Conservation (phyloP, 176 grass and related monocot genomes). For the Canna indica region DNA sequence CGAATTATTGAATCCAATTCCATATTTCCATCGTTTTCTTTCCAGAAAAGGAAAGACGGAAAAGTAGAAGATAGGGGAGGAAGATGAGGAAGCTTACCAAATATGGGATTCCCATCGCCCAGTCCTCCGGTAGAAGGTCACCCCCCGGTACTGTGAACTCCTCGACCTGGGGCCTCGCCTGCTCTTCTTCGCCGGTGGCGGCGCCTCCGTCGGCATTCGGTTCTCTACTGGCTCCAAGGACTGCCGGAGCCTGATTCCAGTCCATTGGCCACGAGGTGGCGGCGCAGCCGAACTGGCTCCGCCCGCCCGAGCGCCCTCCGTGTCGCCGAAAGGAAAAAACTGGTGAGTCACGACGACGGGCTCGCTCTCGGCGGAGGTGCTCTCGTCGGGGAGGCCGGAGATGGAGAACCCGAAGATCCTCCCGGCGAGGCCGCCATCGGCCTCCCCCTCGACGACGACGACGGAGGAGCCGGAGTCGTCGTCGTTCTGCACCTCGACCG, state of each 20-base stretch:
- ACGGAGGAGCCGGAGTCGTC: constrained; percentile 4
- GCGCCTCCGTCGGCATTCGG: constrained; percentile 3
- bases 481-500: background rate
- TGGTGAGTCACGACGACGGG: constrained; percentile 34
- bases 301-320: background rate
- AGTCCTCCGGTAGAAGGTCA: constrained; percentile 78
- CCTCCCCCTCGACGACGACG: background rate
- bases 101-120: constrained; percentile 70
- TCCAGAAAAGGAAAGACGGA: background rate
- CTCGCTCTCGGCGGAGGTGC: constrained; percentile 14
- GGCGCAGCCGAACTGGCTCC: background rate
- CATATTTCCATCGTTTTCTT: background rate
- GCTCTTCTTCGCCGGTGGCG: constrained; percentile 32
- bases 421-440: background rate
- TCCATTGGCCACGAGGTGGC: background rate
- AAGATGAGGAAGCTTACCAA: constrained; percentile 29
- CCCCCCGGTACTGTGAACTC: constrained; percentile 76
- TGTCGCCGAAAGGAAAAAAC: constrained; percentile 35
- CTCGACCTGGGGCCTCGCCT: constrained; percentile 52
- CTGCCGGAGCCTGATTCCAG: constrained; percentile 2
- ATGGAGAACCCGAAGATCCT: constrained; percentile 12
- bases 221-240: background rate
- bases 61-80: background rate
- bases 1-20: background rate
- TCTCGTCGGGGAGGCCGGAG: background rate